These are phyloP conservation scores for Cercospora brassicicola DNA, from an alignment of 2,329 filamentous ascomycete genomes.

Conservation along the genomic window DNA sequence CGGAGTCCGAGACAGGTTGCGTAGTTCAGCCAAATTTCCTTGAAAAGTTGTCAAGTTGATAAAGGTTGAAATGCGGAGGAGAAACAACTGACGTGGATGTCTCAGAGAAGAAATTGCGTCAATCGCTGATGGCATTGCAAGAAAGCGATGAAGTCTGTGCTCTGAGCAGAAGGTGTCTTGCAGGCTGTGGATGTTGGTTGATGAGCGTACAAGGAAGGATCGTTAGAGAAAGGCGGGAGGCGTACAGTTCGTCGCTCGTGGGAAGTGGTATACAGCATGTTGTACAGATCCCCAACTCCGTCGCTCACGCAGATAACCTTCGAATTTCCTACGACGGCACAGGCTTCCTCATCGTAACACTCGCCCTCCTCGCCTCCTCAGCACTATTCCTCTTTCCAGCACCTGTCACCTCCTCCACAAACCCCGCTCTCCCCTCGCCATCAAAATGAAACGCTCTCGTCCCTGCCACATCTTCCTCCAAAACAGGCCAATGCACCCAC, in stretches of 20 bases:
- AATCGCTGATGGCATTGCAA: neutral
- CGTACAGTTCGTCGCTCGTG: no score
- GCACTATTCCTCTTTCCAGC: neutral
- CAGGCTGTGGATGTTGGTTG: no score
- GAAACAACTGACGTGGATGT: neutral
- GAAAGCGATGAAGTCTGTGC: neutral
- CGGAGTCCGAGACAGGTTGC: neutral
- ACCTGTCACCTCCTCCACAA: neutral
- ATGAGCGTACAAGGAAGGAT: no score
- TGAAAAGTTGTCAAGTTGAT: neutral
- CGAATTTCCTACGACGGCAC: neutral
- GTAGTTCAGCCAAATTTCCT: neutral
- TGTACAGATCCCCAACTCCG: neutral
- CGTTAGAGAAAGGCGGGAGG: no score
- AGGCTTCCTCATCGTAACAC: neutral
- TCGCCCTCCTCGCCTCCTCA: neutral
- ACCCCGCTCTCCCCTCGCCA: neutral
- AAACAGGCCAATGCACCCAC: conserved; percentile 48
- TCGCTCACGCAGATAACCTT: neutral
- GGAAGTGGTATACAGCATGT: neutral
- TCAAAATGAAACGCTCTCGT: conserved; percentile 38
- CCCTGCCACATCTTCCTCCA: conserved; percentile 41
- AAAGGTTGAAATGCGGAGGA: neutral
- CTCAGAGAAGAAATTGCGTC: neutral
- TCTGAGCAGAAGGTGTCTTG: no score